A percentile compares a stretch with the other conserved stretches of the same genome.
Evolutionary conservation across 2,329 filamentous ascomycete species (phyloP).

Genomic region (Epichloe festucae): DNA sequence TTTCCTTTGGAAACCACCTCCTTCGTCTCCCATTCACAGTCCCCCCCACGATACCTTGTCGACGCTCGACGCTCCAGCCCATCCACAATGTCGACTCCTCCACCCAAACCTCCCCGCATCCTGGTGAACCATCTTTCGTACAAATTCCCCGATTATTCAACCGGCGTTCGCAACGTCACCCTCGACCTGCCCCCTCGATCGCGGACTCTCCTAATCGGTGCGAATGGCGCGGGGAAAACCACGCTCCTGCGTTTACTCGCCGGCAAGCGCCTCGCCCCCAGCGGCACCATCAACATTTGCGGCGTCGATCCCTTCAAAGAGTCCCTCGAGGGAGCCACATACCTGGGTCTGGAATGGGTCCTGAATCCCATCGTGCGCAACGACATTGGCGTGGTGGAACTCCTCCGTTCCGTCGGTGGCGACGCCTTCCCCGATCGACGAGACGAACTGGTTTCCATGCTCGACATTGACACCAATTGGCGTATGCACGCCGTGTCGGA

Average conservation of each 20-base stretch:
- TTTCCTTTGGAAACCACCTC: too few species aligned
- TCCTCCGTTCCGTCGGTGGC: conserved; percentile 76
- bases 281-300: conserved; percentile 59
- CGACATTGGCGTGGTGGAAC: conserved; percentile 81
- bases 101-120: conserved; percentile 44
- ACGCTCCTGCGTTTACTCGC: conserved; percentile 89
- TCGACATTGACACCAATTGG: conserved; percentile 88
- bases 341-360: conserved; percentile 96
- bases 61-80: too few species aligned
- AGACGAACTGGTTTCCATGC: conserved; percentile 74
- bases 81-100: not conserved
- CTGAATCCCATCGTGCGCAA: conserved; percentile 91
- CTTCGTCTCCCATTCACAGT: not conserved
- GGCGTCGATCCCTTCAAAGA: conserved; percentile 87
- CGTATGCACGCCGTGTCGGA: conserved; percentile 94
- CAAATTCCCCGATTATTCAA: conserved; percentile 72
- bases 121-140: conserved; percentile 68
- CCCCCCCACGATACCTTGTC: too few species aligned
- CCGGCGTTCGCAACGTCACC: conserved; percentile 61
- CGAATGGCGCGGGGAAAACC: conserved; percentile 95
- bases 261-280: conserved; percentile 83
- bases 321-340: conserved; percentile 84
- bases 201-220: conserved; percentile 83
- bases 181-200: conserved; percentile 70
- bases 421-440: conserved; percentile 68